Percentiles rank a stretch among this genome's conserved stretches.
Conservation (phyloP, 2,329 filamentous ascomycete species). For the Beauveria bassiana region DNA sequence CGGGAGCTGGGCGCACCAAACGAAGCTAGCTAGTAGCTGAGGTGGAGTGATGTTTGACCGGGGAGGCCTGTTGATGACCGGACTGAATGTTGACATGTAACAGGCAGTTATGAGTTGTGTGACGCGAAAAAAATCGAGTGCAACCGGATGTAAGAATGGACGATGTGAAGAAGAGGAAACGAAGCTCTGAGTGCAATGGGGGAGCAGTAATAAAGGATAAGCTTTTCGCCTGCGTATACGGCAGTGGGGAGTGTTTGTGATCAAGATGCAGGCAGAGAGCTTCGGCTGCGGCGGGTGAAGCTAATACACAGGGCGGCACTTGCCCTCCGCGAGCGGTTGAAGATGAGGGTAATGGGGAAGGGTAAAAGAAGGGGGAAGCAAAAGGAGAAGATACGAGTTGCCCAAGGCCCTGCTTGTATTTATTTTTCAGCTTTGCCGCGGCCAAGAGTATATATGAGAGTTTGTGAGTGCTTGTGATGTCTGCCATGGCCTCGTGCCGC, state of each 20-base stretch:
- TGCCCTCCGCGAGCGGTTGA: not conserved
- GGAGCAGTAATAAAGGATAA: not conserved
- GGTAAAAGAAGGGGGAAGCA: too few relatives aligned
- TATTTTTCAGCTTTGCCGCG: not conserved
- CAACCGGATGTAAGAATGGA: not conserved
- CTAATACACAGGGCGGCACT: constrained; percentile 4
- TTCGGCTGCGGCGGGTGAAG: not conserved
- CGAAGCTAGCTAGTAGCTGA: not conserved
- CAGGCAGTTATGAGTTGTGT: not conserved
- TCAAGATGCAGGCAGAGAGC: not conserved
- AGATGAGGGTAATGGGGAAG: not conserved
- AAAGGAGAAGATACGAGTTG: not conserved
- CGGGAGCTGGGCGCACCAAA: constrained; percentile 2
- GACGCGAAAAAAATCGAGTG: not conserved
- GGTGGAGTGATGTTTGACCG: constrained; percentile 5
- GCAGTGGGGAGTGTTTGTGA: not conserved
- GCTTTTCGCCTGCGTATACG: not conserved
- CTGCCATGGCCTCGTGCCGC: constrained; percentile 1
- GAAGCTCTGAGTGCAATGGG: not conserved
- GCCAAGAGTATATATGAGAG: not conserved
- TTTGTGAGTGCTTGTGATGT: not conserved
- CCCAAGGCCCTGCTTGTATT: not conserved
- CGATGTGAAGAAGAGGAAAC: not conserved
- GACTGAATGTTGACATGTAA: not conserved
- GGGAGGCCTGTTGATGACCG: constrained; percentile 6